Conservation (phyloP, 176 grass and related monocot genomes). For the Saccharum officinarum region DNA sequence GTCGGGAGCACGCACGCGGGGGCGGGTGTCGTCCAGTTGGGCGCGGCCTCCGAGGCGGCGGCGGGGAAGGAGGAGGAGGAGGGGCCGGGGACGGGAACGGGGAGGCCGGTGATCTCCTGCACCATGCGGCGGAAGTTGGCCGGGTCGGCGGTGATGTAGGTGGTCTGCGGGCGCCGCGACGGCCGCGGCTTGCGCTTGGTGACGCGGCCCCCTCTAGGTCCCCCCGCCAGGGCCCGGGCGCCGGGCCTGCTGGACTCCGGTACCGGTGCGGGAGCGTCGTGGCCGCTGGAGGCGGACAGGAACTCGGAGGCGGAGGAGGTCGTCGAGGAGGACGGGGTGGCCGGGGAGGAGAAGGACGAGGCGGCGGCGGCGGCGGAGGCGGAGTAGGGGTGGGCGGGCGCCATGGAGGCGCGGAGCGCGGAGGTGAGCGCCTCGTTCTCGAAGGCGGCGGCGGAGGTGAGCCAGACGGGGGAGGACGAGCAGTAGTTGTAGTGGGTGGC, state of each 20-base stretch:
- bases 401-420: constrained; percentile 34
- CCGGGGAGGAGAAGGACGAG: background rate
- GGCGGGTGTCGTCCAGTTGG: background rate
- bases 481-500: background rate
- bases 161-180: constrained; percentile 43
- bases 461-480: background rate
- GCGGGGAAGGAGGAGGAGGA: background rate
- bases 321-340: constrained; percentile 34
- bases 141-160: constrained; percentile 50
- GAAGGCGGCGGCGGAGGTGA: constrained; percentile 31
- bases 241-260: background rate
- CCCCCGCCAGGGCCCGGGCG: background rate
- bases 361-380: background rate
- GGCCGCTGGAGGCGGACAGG: background rate
- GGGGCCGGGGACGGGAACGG: background rate
- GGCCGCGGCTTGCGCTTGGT: constrained; percentile 31
- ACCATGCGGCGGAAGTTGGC: constrained; percentile 59
- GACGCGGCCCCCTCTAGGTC: constrained; percentile 18
- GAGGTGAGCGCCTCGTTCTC: constrained; percentile 40
- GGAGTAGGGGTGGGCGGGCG: background rate
- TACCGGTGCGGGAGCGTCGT: background rate
- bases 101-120: constrained; percentile 54
- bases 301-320: constrained; percentile 42
- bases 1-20: constrained; percentile 40
- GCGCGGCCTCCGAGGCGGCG: background rate